Evolutionary conservation across 2,329 filamentous ascomycete species (phyloP).

Genomic region (Apiospora rasikravindrae): DNA sequence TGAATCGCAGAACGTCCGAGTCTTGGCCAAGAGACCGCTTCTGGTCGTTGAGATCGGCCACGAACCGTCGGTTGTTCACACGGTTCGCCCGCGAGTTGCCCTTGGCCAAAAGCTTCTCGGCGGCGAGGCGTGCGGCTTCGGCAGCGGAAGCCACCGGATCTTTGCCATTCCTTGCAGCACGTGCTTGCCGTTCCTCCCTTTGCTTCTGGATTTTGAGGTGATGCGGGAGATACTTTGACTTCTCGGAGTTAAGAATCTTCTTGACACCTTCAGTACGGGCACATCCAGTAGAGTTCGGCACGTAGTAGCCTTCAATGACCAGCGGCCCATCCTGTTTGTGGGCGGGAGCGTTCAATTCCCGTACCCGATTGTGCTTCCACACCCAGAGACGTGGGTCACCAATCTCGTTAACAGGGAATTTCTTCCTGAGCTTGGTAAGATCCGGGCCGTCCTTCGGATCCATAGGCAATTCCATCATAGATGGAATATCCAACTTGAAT

Average conservation of each 20-base stretch:
- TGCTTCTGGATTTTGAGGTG: constrained; percentile 95
- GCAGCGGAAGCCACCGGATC: constrained; percentile 69
- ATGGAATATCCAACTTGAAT: constrained; percentile 51
- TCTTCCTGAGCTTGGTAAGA: constrained; percentile 53
- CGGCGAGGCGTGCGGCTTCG: constrained; percentile 74
- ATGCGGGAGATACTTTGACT: constrained; percentile 97
- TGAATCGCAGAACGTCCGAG: constrained; percentile 93
- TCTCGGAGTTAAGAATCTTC: constrained; percentile 95
- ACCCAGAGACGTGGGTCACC: constrained; percentile 60
- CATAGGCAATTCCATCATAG: constrained; percentile 51
- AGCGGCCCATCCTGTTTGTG: constrained; percentile 41
- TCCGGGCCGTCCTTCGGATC: constrained; percentile 55
- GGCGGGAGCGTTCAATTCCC: constrained; percentile 57
- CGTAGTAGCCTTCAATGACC: constrained; percentile 72
- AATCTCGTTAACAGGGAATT: constrained; percentile 49
- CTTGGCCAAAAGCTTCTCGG: constrained; percentile 82
- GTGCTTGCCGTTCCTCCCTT: constrained; percentile 87
- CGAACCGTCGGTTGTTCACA: constrained; percentile 91
- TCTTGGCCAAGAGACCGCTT: constrained; percentile 85
- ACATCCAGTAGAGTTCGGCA: constrained; percentile 82
- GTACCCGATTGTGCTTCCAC: constrained; percentile 61
- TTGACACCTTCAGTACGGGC: constrained; percentile 93
- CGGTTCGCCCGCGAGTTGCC: constrained; percentile 92
- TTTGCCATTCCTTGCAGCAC: constrained; percentile 66
- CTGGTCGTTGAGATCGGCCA: constrained; percentile 94